Evolutionary conservation across 1,284 basidiomycete species (phyloP).

Genomic region (Tilletia horrida): DNA sequence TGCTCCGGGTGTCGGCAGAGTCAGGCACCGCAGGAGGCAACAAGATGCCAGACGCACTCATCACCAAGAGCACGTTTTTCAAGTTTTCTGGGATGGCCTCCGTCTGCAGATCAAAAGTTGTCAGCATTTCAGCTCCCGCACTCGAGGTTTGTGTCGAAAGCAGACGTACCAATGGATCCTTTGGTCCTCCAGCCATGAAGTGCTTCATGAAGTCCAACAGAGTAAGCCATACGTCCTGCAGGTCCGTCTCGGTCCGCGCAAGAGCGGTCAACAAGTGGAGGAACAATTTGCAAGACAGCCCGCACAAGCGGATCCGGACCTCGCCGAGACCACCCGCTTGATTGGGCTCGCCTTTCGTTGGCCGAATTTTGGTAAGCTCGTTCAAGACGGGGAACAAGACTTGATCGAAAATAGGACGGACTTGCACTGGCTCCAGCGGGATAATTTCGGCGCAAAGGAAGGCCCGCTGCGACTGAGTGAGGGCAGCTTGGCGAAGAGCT

Average conservation of each 20-base stretch:
- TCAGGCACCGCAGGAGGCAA: constrained; percentile 65
- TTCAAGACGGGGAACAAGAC: constrained; percentile 90
- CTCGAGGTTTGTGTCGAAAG: constrained; percentile 9
- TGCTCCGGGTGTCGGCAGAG: constrained; percentile 57
- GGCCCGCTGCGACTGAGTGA: constrained; percentile 80
- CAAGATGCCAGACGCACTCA: constrained; percentile 81
- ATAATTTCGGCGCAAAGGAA: constrained; percentile 75
- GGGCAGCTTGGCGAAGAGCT: constrained; percentile 78
- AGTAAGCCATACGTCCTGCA: constrained; percentile 79
- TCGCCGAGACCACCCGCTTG: constrained; percentile 73
- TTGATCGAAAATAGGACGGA: constrained; percentile 80
- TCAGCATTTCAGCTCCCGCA: background rate
- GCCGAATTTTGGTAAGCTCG: constrained; percentile 80
- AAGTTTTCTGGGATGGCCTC: constrained; percentile 93
- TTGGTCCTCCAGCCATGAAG: constrained; percentile 77
- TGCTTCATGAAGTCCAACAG: constrained; percentile 87
- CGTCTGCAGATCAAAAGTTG: constrained; percentile 60
- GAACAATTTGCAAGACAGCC: constrained; percentile 87
- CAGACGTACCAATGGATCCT: constrained; percentile 74
- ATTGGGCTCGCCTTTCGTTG: constrained; percentile 70
- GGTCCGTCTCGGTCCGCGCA: constrained; percentile 62
- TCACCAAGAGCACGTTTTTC: constrained; percentile 93
- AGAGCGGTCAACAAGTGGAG: constrained; percentile 84
- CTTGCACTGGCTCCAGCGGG: constrained; percentile 58
- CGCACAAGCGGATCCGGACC: constrained; percentile 79